A percentile compares a stretch with the other conserved stretches of the same genome.
Evolutionary conservation across 495 filamentous ascomycete species (phyloP).

Genomic region (Oleoguttula mirabilis): DNA sequence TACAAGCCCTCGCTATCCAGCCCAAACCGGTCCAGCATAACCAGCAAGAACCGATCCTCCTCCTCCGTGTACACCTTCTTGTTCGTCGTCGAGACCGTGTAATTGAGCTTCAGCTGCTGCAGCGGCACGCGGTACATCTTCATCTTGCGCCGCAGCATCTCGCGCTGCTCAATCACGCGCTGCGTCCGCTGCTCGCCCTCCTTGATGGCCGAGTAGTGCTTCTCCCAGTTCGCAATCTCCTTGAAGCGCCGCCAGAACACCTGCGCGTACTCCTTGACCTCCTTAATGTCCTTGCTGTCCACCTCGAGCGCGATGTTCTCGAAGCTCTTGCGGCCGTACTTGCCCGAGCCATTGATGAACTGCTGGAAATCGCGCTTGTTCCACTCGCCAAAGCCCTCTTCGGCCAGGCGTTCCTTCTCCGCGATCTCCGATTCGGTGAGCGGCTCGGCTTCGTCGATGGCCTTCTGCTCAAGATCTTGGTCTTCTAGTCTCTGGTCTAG

Average conservation of each 20-base stretch:
- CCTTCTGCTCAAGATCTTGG: conserved; percentile 72
- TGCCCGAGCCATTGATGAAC: conserved; percentile 88
- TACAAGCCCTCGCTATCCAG: conserved; percentile 38
- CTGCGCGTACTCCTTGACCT: conserved; percentile 80
- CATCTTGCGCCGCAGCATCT: conserved; percentile 92
- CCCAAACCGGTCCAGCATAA: conserved; percentile 82
- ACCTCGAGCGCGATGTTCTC: conserved; percentile 77
- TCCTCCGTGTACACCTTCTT: conserved; percentile 99
- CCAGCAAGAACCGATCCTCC: conserved; percentile 91
- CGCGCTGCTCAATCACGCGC: conserved; percentile 82
- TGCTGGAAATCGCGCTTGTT: conserved; percentile 96
- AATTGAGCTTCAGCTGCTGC: conserved; percentile 96
- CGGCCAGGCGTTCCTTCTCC: conserved; percentile 65
- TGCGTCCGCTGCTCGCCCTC: conserved; percentile 79
- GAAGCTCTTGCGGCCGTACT: conserved; percentile 78
- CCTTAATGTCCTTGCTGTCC: conserved; percentile 74
- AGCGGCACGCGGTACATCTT: conserved; percentile 89
- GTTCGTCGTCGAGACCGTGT: conserved; percentile 96
- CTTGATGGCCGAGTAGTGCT: conserved; percentile 77
- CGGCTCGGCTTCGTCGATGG: conserved; percentile 83
- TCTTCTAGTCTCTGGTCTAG: conserved; percentile 76
- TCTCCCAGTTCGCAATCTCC: conserved; percentile 76
- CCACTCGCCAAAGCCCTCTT: conserved; percentile 86
- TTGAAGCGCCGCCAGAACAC: conserved; percentile 90
- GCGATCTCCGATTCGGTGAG: conserved; percentile 82